Conservation (phyloP, 768 basidiomycete genomes). For the Daedalea quercina region DNA sequence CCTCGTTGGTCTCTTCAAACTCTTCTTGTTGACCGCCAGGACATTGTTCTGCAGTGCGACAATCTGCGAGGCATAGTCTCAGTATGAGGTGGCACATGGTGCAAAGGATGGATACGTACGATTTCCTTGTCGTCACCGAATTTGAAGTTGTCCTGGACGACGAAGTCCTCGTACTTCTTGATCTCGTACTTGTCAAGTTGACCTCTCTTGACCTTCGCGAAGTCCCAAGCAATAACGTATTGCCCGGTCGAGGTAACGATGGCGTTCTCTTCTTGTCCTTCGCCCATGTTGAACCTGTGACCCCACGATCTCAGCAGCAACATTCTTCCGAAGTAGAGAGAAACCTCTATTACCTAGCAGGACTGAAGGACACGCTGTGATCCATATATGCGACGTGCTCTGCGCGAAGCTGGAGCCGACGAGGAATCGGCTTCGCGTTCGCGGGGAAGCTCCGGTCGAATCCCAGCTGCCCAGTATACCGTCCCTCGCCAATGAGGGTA, state of each 20-base stretch:
- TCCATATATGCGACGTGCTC: constrained; percentile 97
- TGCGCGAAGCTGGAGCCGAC: constrained; percentile 76
- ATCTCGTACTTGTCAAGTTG: constrained; percentile 90
- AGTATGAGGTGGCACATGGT: background rate
- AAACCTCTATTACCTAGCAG: constrained; percentile 62
- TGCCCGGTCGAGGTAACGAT: constrained; percentile 93
- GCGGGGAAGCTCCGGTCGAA: constrained; percentile 97
- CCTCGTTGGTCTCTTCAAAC: constrained; percentile 75
- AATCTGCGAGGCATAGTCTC: constrained; percentile 46
- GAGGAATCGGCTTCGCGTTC: constrained; percentile 85
- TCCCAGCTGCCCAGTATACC: constrained; percentile 74
- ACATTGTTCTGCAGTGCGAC: constrained; percentile 95
- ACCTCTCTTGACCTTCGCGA: constrained; percentile 91
- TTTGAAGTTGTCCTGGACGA: constrained; percentile 97
- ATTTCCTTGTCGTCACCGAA: constrained; percentile 97
- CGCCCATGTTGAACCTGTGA: constrained; percentile 84
- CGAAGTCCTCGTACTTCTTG: constrained; percentile 90
- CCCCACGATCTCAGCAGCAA: background rate
- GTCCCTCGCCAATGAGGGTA: constrained; percentile 88
- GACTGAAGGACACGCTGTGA: constrained; percentile 78
- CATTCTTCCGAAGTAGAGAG: background rate
- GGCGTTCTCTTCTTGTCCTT: constrained; percentile 85
- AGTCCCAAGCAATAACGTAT: constrained; percentile 96
- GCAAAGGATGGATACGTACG: constrained; percentile 38
- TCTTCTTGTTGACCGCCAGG: constrained; percentile 89